These are phyloP conservation scores for Candida maesae DNA, from an alignment of 805 yeast species.

Conservation along the genomic window DNA sequence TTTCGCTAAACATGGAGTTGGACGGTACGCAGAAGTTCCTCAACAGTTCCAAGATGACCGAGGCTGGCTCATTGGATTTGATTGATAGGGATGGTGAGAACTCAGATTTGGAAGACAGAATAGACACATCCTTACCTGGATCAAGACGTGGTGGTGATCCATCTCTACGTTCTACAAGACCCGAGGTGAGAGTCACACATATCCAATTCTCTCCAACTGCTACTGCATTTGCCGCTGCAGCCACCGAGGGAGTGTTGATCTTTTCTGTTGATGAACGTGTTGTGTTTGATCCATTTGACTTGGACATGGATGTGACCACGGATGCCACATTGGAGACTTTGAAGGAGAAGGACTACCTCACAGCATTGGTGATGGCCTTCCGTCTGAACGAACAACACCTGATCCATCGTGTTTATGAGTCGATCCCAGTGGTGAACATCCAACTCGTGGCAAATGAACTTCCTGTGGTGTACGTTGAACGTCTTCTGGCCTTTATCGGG, in stretches of 20 bases:
- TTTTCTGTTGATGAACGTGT: slow-evolving; percentile 74
- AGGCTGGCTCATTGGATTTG: slow-evolving; percentile 78
- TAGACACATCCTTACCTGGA: slow-evolving; percentile 80
- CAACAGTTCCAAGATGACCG: slow-evolving; percentile 81
- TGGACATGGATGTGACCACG: slow-evolving; percentile 90
- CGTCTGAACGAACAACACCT: slow-evolving; percentile 79
- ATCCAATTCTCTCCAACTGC: slow-evolving; percentile 88
- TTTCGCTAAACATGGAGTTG: slow-evolving; percentile 84
- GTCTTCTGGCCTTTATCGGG: slow-evolving; percentile 67
- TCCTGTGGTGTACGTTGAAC: slow-evolving; percentile 73
- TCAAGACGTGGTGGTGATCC: slow-evolving; percentile 69
- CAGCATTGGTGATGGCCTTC: slow-evolving; percentile 89
- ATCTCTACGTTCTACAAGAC: slow-evolving; percentile 67
- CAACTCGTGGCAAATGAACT: slow-evolving; percentile 60
- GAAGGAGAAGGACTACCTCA: slow-evolving; percentile 53
- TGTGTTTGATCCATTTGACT: slow-evolving; percentile 90
- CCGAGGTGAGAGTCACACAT: slow-evolving; percentile 78
- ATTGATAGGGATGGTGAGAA: slow-evolving; percentile 84
- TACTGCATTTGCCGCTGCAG: slow-evolving; percentile 86
- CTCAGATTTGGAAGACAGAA: slow-evolving; percentile 78
- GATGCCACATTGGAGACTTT: slow-evolving; percentile 62
- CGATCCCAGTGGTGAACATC: slow-evolving; percentile 68
- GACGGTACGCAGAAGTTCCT: slow-evolving; percentile 81
- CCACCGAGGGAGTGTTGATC: slow-evolving; percentile 87
- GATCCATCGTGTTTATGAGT: slow-evolving; percentile 69